Base-by-base conservation (phyloP, 306 rosid species). In the Castanea mollissima region DNA sequence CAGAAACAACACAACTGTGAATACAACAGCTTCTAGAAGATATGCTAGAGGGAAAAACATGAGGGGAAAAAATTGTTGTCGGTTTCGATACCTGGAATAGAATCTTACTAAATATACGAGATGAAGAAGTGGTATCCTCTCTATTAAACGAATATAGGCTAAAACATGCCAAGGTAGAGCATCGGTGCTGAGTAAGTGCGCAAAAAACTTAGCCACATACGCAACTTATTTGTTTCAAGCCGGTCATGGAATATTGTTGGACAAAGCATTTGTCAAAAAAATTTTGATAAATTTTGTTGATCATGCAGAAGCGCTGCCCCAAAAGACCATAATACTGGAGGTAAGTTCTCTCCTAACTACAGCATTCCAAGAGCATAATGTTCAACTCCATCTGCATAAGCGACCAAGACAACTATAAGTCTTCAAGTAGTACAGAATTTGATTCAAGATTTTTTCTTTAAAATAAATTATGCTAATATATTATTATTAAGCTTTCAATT, bases 241-340 rank as follows among this genome's bases (percentile, higher is more conserved):
- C 69, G 38, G 34, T 59, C 35, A 23, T 71, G 59, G 99, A 93
- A 76, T 95, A 95, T 69, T 91, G 99, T 72, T 95, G 96, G 73
- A 93, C 97, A 69, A 95, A 93, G 87, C 98, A 91, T 57, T 90
- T 95, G 38, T 93, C 99, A 68, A 95, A 92, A 68, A 95, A 92
- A 78, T 95, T 92, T 76, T 90, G 98, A 80, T 91, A 80, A 27
- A 91, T 90, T 84, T 91, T 92, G 87, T 95, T 95, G 72, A 95
- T 91, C 91, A 86, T 85, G 82, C 97, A 92, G 87, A 92, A 90
- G 0, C 97, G 88, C 88, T 91, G 97, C 49, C 97, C 98, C 70
- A 92, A 82, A 68, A 92, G 98, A 84, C 97, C 99, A 80, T 95
- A 95, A 76, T 92, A 91, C 46, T 93, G 81, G 21, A 90, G 94